Conservation (phyloP, 352 stramenopile genomes). For the Poterioochromonas sp. region DNA sequence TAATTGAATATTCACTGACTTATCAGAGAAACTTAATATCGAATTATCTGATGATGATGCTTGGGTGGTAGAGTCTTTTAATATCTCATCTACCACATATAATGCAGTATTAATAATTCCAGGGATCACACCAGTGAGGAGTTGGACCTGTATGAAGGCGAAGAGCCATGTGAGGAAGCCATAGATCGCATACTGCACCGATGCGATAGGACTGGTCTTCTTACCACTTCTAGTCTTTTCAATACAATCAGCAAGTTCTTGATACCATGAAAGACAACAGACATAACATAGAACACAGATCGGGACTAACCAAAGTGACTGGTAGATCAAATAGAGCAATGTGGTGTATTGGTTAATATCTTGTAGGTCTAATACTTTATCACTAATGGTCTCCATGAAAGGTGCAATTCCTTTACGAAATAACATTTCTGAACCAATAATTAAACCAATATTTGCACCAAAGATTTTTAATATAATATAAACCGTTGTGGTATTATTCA, state of each 20-base stretch:
- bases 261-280: neutral
- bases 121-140: neutral
- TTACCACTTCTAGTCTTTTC: neutral
- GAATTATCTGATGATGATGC: neutral
- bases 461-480: neutral
- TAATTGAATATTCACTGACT: too few relatives aligned
- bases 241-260: neutral
- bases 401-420: slow-evolving; percentile 9
- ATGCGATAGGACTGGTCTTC: neutral
- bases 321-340: neutral
- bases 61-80: neutral
- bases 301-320: neutral
- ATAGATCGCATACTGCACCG: neutral
- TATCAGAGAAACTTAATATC: too few relatives aligned
- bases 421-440: slow-evolving; percentile 5
- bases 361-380: neutral
- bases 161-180: neutral
- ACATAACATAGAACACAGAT: slow-evolving; percentile 27
- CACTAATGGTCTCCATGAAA: neutral
- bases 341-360: neutral
- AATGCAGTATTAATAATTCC: neutral
- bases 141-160: slow-evolving; percentile 10
- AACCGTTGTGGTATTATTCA: neutral
- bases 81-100: neutral
- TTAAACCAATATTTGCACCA: neutral